Conservation (phyloP, 2,329 filamentous ascomycete species). For the Apiospora koreana region DNA sequence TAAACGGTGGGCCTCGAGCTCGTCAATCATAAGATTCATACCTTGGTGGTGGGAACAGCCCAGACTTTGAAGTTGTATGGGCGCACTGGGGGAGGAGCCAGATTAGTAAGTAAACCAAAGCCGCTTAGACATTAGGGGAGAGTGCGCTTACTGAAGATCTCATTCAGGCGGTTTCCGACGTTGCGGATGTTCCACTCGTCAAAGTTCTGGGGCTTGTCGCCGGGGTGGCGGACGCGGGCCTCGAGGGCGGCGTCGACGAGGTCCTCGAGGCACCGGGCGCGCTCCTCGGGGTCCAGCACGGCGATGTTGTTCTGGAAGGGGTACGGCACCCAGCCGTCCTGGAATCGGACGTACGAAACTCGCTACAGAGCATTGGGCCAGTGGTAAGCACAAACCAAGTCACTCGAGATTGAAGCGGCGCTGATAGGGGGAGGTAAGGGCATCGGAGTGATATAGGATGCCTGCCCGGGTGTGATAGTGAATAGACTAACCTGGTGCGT, state of each 20-base stretch:
- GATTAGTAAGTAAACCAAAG: not conserved
- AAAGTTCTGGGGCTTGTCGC: constrained; percentile 92
- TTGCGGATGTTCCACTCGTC: constrained; percentile 97
- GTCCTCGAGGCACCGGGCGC: constrained; percentile 90
- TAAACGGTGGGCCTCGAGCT: no score
- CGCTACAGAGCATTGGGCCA: constrained; percentile 57
- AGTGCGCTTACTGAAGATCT: constrained; percentile 69
- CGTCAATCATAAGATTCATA: no score
- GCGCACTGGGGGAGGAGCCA: constrained; percentile 55
- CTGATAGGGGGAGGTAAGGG: not conserved
- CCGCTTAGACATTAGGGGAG: no score
- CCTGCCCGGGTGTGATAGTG: not conserved
- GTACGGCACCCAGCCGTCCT: constrained; percentile 94
- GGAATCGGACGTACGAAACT: constrained; percentile 98
- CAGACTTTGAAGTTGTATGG: constrained; percentile 99
- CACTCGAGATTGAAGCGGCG: not conserved
- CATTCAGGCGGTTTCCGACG: constrained; percentile 84
- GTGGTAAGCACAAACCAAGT: not conserved
- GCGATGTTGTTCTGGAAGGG: constrained; percentile 99
- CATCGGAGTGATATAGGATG: no score
- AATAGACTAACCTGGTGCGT: constrained; percentile 56
- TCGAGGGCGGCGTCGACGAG: constrained; percentile 94
- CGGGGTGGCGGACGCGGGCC: constrained; percentile 71
- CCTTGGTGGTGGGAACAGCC: constrained; percentile 96
- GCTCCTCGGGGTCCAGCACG: constrained; percentile 94